These are phyloP conservation scores for Cadophora sp. DNA, from an alignment of 2,329 filamentous ascomycete species.

Conservation along the genomic window DNA sequence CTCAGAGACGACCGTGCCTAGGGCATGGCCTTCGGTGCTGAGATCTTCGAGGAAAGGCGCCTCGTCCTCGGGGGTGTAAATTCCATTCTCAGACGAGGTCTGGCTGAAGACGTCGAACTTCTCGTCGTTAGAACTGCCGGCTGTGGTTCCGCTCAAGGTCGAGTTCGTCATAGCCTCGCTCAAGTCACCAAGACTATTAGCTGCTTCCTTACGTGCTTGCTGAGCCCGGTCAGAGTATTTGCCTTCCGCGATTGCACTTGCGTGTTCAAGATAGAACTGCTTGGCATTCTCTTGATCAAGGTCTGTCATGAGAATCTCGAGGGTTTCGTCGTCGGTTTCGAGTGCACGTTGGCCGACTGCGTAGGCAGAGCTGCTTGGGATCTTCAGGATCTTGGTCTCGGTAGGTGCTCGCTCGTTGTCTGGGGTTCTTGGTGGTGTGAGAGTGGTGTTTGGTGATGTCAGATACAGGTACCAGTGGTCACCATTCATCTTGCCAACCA, in stretches of 20 bases:
- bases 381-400: slow-evolving; percentile 44
- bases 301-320: slow-evolving; percentile 77
- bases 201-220: slow-evolving; percentile 65
- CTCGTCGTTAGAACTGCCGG: slow-evolving; percentile 57
- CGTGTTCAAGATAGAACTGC: slow-evolving; percentile 78
- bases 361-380: slow-evolving; percentile 46
- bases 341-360: slow-evolving; percentile 32
- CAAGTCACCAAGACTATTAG: slow-evolving; percentile 65
- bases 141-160: slow-evolving; percentile 50
- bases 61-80: slow-evolving; percentile 63
- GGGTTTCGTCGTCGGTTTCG: slow-evolving; percentile 72
- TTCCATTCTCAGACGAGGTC: slow-evolving; percentile 66
- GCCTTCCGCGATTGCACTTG: slow-evolving; percentile 88
- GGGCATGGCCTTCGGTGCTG: slow-evolving; percentile 90
- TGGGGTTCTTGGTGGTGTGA: slow-evolving; percentile 86
- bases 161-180: slow-evolving; percentile 52
- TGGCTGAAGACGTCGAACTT: slow-evolving; percentile 84
- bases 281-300: slow-evolving; percentile 72
- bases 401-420: slow-evolving; percentile 53
- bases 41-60: slow-evolving; percentile 72
- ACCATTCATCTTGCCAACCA: slow-evolving; percentile 99
- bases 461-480: slow-evolving; percentile 99
- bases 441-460: slow-evolving; percentile 79
- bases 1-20: slow-evolving; percentile 92
- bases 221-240: slow-evolving; percentile 74